Conservation (phyloP, 2,329 filamentous ascomycete species). For the Colletotrichum sp. region DNA sequence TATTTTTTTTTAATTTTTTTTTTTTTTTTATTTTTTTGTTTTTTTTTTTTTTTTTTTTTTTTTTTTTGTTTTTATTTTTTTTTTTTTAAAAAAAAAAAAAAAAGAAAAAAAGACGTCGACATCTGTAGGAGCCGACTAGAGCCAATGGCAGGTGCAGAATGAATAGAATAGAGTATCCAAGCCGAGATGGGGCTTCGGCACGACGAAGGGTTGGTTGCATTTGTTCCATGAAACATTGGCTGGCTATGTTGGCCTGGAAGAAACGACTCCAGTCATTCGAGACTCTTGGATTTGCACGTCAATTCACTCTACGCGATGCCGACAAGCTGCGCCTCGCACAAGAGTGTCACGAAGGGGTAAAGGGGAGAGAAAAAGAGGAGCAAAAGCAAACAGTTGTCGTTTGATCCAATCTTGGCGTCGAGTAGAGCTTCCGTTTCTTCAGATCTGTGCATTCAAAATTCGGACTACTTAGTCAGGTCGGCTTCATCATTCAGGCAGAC, state of each 20-base stretch:
- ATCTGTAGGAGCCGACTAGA: background rate
- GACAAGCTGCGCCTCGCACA: background rate
- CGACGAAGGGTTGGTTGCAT: background rate
- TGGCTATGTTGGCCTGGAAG: background rate
- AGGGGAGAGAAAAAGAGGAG: background rate
- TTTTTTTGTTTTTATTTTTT: no score
- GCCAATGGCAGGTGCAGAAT: background rate
- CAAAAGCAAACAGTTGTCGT: slow-evolving; percentile 10
- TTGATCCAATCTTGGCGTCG: slow-evolving; percentile 17
- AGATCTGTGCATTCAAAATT: background rate
- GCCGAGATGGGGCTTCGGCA: background rate
- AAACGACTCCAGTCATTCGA: background rate
- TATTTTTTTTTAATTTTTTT: no score
- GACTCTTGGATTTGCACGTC: background rate
- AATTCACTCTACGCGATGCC: background rate
- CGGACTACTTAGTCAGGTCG: slow-evolving; percentile 12
- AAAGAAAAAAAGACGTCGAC: background rate
- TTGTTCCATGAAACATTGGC: background rate
- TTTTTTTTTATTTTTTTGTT: no score
- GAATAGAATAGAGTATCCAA: background rate
- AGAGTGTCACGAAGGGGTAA: background rate
- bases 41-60: no score
- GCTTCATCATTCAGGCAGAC: background rate
- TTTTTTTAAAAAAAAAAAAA: no score
- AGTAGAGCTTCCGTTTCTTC: slow-evolving; percentile 1